phyloP scores from a whole-genome alignment of 2,329 filamentous ascomycete species.

The Penicillium hordei region DNA sequence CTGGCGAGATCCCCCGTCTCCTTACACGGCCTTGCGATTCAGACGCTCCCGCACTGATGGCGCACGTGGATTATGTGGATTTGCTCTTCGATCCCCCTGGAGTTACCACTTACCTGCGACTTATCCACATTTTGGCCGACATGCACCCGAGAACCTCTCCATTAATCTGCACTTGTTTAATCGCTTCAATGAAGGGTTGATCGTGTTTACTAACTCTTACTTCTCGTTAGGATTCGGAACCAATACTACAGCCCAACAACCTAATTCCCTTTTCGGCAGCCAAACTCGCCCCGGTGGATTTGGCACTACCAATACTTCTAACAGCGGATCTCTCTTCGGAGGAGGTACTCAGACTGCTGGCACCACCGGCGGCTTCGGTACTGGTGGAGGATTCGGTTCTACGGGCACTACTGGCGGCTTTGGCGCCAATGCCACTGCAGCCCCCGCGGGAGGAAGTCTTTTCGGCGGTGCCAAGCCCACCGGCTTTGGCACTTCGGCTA shows the following conservation, averaged over 20 bases:
- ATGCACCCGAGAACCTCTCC: background rate
- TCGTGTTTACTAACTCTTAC: constrained; percentile 19
- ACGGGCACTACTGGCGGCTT: constrained; percentile 27
- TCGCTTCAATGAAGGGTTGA: constrained; percentile 1
- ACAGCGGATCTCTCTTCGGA: constrained; percentile 38
- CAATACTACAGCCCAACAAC: constrained; percentile 31
- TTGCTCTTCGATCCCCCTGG: background rate
- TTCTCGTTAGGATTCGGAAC: constrained; percentile 38
- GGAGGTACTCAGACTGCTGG: constrained; percentile 24
- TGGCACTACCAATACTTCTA: constrained; percentile 31
- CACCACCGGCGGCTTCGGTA: constrained; percentile 31
- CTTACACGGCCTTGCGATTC: constrained; percentile 5
- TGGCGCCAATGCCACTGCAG: constrained; percentile 27
- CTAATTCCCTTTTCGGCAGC: constrained; percentile 39
- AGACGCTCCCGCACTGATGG: background rate
- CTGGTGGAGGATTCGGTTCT: constrained; percentile 31
- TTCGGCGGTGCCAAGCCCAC: constrained; percentile 38
- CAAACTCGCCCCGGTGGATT: constrained; percentile 34
- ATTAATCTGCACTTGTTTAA: background rate
- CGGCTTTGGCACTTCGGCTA: constrained; percentile 22
- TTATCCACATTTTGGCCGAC: constrained; percentile 1
- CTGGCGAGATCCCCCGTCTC: constrained; percentile 11
- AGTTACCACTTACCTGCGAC: background rate
- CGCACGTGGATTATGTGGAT: background rate
- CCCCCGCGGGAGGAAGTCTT: constrained; percentile 33